Conservation (phyloP, 164 flowering plant species). For the Liquidambar formosana region DNA sequence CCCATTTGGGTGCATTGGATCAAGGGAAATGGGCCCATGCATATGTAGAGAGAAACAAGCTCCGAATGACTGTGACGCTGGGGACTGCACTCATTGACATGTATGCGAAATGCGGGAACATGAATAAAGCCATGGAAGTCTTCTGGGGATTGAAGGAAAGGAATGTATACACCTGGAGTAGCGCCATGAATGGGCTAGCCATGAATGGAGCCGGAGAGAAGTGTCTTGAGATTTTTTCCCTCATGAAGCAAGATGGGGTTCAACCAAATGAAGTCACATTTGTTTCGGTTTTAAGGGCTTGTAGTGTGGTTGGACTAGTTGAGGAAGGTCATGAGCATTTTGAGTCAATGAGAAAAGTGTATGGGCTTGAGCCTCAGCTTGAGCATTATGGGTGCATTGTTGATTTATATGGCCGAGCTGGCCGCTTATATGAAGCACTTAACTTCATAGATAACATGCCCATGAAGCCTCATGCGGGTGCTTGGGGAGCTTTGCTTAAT, state of each 20-base stretch:
- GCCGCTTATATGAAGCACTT: conserved; percentile 49
- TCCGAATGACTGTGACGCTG: conserved; percentile 40
- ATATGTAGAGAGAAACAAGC: conserved; percentile 37
- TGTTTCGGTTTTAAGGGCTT: conserved; percentile 45
- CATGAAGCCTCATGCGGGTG: conserved; percentile 51
- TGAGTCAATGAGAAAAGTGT: conserved; percentile 35
- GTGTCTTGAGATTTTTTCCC: conserved; percentile 46
- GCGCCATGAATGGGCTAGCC: conserved; percentile 50
- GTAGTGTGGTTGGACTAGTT: conserved; percentile 55
- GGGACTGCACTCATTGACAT: conserved; percentile 60
- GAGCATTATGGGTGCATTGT: conserved; percentile 75
- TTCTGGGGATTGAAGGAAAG: conserved; percentile 52
- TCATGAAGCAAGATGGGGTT: conserved; percentile 46
- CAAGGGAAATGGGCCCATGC: conserved; percentile 61
- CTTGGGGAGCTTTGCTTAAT: conserved; percentile 62
- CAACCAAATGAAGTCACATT: conserved; percentile 55
- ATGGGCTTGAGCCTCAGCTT: conserved; percentile 43
- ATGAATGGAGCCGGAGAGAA: conserved; percentile 53
- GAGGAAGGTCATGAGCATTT: conserved; percentile 45
- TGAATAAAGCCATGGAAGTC: conserved; percentile 55
- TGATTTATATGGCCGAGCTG: conserved; percentile 56
- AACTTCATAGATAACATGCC: conserved; percentile 52
- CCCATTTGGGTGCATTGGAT: conserved; percentile 59
- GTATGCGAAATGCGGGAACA: conserved; percentile 50
- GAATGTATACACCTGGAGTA: conserved; percentile 63